phyloP scores from a whole-genome alignment of 768 basidiomycete species.

The Russula sp. region DNA sequence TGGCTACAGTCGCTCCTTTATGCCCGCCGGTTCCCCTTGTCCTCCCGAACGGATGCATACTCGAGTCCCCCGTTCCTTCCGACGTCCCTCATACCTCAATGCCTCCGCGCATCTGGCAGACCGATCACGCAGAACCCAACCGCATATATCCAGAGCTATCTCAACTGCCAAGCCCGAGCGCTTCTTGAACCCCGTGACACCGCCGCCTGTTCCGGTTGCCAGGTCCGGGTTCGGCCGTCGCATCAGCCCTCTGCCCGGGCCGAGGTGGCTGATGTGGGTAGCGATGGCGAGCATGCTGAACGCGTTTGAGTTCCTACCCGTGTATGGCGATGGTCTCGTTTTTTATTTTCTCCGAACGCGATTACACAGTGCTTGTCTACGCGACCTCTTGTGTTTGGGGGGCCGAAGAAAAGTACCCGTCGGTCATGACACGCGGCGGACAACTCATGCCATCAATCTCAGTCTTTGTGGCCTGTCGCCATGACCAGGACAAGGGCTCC shows the following conservation, averaged over 20 bases:
- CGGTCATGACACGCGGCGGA: too few species aligned
- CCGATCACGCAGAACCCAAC: slow-evolving; percentile 3
- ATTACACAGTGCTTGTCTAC: too few species aligned
- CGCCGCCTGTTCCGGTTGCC: background rate
- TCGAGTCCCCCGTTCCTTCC: background rate
- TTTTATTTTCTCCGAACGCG: too few species aligned
- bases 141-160: background rate
- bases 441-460: too few species aligned
- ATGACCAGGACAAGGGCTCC: too few species aligned
- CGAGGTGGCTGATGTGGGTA: background rate
- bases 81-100: background rate
- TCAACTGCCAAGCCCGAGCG: slow-evolving; percentile 11
- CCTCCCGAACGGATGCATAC: slow-evolving; percentile 1
- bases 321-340: too few species aligned
- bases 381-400: too few species aligned
- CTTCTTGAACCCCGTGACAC: slow-evolving; percentile 10
- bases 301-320: background rate
- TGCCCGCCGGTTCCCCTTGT: slow-evolving; percentile 8
- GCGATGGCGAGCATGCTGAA: too few species aligned
- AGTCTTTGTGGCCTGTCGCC: too few species aligned
- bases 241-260: slow-evolving; percentile 3
- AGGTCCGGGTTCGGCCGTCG: slow-evolving; percentile 15
- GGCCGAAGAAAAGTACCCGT: too few species aligned
- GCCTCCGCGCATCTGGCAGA: background rate
- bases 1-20: slow-evolving; percentile 11